These are phyloP conservation scores for Diddensiella caesifluorescens DNA, from an alignment of 805 yeast species.

Conservation along the genomic window DNA sequence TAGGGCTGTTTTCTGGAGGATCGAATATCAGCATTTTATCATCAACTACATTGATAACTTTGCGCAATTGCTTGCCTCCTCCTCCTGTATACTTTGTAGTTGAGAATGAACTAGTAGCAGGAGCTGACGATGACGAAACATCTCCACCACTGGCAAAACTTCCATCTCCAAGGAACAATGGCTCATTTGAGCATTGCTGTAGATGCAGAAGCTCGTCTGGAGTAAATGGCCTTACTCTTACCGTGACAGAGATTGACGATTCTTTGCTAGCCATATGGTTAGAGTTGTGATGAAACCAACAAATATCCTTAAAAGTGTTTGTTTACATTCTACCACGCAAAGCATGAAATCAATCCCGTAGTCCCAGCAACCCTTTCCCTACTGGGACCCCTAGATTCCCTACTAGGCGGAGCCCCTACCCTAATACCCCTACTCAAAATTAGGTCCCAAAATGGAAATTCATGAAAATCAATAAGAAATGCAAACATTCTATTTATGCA, in stretches of 20 bases:
- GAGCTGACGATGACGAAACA: constrained; percentile 10
- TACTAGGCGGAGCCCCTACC: no score
- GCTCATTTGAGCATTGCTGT: constrained; percentile 36
- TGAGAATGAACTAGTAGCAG: constrained; percentile 19
- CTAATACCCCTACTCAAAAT: no score
- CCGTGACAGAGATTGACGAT: constrained; percentile 27
- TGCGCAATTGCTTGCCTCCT: constrained; percentile 47
- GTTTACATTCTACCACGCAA: no score
- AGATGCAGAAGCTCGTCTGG: constrained; percentile 46
- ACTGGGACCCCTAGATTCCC: no score
- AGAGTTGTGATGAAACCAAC: no score
- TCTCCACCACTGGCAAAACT: constrained; percentile 39
- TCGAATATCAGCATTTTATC: constrained; percentile 82
- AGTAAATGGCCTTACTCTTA: constrained; percentile 82
- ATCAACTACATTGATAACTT: constrained; percentile 73
- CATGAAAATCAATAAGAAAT: no score
- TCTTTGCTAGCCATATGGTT: constrained; percentile 21
- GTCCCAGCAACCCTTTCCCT: no score
- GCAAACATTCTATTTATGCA: no score
- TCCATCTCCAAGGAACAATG: constrained; percentile 50
- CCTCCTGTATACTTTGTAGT: constrained; percentile 16
- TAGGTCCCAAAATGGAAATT: no score
- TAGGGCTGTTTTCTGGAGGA: constrained; percentile 69
- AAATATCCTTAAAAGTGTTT: no score
- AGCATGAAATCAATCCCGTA: no score